A percentile compares a stretch with the other conserved stretches of the same genome.
These are phyloP conservation scores for Favolaschia claudopus DNA, from an alignment of 768 basidiomycete species.

Conservation along the genomic window DNA sequence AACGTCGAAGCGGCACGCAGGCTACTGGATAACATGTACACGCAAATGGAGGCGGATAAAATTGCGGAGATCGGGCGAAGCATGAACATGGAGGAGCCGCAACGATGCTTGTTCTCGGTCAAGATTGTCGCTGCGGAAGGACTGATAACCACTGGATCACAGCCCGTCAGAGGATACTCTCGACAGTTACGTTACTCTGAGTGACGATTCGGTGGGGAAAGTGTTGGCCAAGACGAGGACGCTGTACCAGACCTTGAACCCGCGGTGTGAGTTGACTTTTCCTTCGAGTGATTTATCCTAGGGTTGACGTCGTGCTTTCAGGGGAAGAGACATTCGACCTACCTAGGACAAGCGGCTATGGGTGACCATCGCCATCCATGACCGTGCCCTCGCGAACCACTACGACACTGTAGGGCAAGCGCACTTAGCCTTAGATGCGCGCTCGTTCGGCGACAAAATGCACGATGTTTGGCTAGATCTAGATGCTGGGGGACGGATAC, in stretches of 20 bases:
- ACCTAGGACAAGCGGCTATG: constrained; percentile 89
- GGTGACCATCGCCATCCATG: constrained; percentile 95
- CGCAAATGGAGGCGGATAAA: constrained; percentile 88
- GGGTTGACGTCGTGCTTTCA: too few relatives aligned
- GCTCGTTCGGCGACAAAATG: constrained; percentile 86
- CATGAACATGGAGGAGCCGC: constrained; percentile 67
- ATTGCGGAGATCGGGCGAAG: constrained; percentile 71
- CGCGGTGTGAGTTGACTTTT: constrained; percentile 72
- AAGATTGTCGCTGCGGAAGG: constrained; percentile 94
- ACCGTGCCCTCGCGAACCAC: constrained; percentile 89
- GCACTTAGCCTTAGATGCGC: constrained; percentile 91
- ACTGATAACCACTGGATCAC: constrained; percentile 76
- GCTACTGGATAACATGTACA: constrained; percentile 94
- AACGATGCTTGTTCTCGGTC: constrained; percentile 87
- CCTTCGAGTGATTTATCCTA: constrained; percentile 3
- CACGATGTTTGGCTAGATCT: constrained; percentile 94
- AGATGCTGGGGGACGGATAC: constrained; percentile 83
- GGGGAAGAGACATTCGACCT: constrained; percentile 99
- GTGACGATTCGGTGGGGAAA: constrained; percentile 89
- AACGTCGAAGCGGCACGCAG: constrained; percentile 93
- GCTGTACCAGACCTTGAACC: constrained; percentile 88
- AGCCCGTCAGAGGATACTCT: constrained; percentile 81
- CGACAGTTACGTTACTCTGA: constrained; percentile 94
- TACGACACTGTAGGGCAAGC: constrained; percentile 92
- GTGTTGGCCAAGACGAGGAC: constrained; percentile 94